phyloP scores from a whole-genome alignment of 2,329 filamentous ascomycete species.

The Ophiognomonia clavigignenti-juglandacearum region DNA sequence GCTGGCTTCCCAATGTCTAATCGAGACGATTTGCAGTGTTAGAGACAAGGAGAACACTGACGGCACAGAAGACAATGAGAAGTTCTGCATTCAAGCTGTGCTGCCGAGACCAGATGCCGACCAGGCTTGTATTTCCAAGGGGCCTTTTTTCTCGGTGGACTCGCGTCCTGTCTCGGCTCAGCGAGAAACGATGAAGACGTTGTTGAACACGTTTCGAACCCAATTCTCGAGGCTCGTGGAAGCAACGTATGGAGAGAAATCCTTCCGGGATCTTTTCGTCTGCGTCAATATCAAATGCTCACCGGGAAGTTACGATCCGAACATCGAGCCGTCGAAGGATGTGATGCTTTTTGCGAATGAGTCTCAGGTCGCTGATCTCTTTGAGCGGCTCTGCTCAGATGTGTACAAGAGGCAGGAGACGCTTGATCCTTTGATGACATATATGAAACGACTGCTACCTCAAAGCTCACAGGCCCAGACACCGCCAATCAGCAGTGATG shows the following conservation, averaged over 20 bases:
- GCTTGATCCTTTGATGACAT: constrained; percentile 1
- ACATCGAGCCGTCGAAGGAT: constrained; percentile 67
- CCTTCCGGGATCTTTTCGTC: constrained; percentile 53
- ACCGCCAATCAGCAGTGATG: constrained; percentile 28
- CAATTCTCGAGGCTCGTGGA: constrained; percentile 33
- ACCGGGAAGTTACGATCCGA: constrained; percentile 61
- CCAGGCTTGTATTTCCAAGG: constrained; percentile 37
- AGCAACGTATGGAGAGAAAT: constrained; percentile 20
- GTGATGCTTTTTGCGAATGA: constrained; percentile 64
- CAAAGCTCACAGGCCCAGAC: constrained; percentile 7
- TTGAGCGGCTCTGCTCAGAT: constrained; percentile 37
- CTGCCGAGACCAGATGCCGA: constrained; percentile 49
- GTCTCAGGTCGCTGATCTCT: constrained; percentile 35
- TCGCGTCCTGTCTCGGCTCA: constrained; percentile 55
- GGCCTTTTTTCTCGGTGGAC: constrained; percentile 64
- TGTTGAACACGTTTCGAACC: constrained; percentile 49
- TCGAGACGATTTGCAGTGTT: constrained; percentile 21
- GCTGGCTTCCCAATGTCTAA: constrained; percentile 49
- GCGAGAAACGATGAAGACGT: constrained; percentile 54
- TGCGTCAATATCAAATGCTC: constrained; percentile 60
- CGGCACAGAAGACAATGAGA: neutral
- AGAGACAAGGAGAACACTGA: neutral
- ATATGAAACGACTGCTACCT: constrained; percentile 3
- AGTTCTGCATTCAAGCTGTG: constrained; percentile 51
- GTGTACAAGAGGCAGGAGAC: constrained; percentile 27